A percentile compares a stretch with the other conserved stretches of the same genome.
Conservation (phyloP, 2,329 filamentous ascomycete species). For the Ophiostoma pallidulum region DNA sequence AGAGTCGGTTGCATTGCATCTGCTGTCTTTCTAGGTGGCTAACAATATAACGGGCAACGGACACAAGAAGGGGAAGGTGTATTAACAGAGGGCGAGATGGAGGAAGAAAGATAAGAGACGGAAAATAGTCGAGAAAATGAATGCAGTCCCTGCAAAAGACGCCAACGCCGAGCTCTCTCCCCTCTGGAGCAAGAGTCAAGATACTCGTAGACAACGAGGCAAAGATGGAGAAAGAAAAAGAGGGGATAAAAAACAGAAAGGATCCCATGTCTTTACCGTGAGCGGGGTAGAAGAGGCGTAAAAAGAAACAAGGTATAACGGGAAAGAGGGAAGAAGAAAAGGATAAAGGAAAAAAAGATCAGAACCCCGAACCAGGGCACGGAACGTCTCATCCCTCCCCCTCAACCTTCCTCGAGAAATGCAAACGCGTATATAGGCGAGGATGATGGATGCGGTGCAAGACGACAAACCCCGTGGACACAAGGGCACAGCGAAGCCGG, state of each 20-base stretch:
- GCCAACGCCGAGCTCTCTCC: conserved; percentile 5
- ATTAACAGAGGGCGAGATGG: background rate
- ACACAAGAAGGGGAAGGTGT: background rate
- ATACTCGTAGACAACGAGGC: background rate
- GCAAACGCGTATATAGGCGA: no score
- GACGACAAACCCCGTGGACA: no score
- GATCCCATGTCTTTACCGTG: no score
- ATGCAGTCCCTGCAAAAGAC: background rate
- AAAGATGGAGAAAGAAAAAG: background rate
- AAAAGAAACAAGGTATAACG: no score
- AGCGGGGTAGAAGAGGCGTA: background rate
- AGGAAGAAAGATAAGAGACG: background rate
- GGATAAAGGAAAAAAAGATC: no score
- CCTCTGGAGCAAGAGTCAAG: background rate
- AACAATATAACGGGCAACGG: background rate
- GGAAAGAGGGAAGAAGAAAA: no score
- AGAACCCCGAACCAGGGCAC: no score
- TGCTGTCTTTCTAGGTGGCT: conserved; percentile 2
- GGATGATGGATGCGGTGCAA: no score
- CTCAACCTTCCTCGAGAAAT: no score
- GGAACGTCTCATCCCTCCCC: no score
- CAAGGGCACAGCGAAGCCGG: no score
- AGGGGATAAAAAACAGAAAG: background rate
- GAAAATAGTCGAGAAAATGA: background rate
- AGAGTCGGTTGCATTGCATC: background rate